These are phyloP conservation scores for Hsuehochloa calcarea DNA, from an alignment of 176 grass and related monocot genomes.

Conservation along the genomic window DNA sequence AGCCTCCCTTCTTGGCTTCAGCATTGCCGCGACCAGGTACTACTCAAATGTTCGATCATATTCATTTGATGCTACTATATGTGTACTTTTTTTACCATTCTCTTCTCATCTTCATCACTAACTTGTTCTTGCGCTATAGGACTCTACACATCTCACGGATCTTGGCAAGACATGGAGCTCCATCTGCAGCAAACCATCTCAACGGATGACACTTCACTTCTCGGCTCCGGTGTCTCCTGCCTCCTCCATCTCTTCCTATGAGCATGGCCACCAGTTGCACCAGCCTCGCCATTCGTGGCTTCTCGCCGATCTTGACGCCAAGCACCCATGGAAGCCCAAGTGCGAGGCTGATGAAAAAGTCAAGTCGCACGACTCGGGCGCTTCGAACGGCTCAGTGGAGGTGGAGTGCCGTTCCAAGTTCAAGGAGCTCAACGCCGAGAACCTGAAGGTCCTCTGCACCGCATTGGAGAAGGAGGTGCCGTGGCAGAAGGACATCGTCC, in stretches of 20 bases:
- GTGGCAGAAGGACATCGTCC: constrained; percentile 78
- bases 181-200: constrained; percentile 42
- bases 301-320: constrained; percentile 25
- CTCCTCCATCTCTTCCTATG: constrained; percentile 56
- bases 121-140: constrained; percentile 14
- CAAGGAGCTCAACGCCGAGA: constrained; percentile 92
- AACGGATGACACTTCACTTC: constrained; percentile 54
- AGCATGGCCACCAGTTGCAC: constrained; percentile 17
- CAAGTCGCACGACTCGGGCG: constrained; percentile 41
- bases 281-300: constrained; percentile 49
- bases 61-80: not conserved
- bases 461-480: constrained; percentile 81
- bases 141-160: constrained; percentile 40
- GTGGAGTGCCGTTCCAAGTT: constrained; percentile 66
- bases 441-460: constrained; percentile 75
- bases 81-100: not conserved
- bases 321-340: constrained; percentile 57
- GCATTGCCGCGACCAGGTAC: constrained; percentile 62
- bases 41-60: constrained; percentile 5
- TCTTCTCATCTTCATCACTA: not conserved
- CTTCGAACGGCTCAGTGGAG: constrained; percentile 60
- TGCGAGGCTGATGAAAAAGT: constrained; percentile 12
- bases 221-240: constrained; percentile 47
- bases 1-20: constrained; percentile 84
- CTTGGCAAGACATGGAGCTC: constrained; percentile 61